phyloP scores from a whole-genome alignment of 305 asterid species.

The Fraxinus albicans region DNA sequence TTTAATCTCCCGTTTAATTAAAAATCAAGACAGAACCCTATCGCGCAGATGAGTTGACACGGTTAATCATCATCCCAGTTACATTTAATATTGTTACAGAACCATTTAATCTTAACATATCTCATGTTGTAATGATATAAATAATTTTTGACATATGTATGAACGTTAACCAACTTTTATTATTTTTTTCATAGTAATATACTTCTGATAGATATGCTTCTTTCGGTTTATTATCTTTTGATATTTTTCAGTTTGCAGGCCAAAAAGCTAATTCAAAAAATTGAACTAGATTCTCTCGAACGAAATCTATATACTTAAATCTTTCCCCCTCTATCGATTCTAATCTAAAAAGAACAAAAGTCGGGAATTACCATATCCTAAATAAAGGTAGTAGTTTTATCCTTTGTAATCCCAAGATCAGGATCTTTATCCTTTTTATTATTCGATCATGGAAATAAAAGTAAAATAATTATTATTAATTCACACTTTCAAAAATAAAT shows the following conservation, averaged over 20 bases:
- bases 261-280: not conserved
- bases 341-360: not conserved
- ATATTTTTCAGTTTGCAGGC: not conserved
- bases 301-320: not conserved
- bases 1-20: not conserved
- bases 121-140: not conserved
- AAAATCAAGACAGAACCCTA: not conserved
- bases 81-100: not conserved
- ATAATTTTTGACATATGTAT: too few species aligned
- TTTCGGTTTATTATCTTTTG: not conserved
- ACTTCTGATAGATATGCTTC: not conserved
- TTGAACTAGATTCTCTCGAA: not conserved
- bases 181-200: not conserved
- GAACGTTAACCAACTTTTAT: not conserved
- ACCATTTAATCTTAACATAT: not conserved
- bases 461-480: not conserved
- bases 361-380: not conserved
- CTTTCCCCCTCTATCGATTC: not conserved
- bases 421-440: not conserved
- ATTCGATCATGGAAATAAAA: slow-evolving; percentile 9
- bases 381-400: not conserved
- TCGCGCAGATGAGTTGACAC: not conserved
- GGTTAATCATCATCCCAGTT: not conserved
- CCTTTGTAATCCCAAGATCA: not conserved
- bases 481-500: too few species aligned